Base-by-base conservation (phyloP, 768 basidiomycete species). In the Pulveroboletus ravenelii region DNA sequence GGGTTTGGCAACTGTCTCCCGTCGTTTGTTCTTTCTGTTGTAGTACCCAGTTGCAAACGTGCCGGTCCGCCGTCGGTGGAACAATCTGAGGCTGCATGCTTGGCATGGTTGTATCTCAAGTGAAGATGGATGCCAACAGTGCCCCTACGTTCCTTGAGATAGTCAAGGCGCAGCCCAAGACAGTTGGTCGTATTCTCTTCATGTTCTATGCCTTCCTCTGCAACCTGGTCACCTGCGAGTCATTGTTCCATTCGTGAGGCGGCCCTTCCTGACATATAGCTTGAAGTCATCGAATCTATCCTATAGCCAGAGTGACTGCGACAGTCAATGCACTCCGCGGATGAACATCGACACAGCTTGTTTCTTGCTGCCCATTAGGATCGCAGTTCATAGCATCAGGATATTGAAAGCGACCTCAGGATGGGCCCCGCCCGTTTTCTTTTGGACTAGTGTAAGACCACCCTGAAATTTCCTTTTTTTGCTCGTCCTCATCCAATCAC, bases 121-220 rank as follows among this genome's bases (percentile, higher is more conserved):
- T 82, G 10, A 84, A 82, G 62, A 74, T 74, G 70, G 81, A 81
- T 44, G 81, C 80, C 0, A 79, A 79, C 30, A 74, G 75, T 14
- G 79, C 79, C 0, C 78, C 78, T 54, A 84, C 80, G 0, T 82
- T 79, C 56, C 65, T 80, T 23, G 79, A 84, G 70, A 79, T 82
- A 31, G 77, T 78, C 31, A 72, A 74, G 50, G 68, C 65, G 0
- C 71, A 78, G 10, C 79, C 77, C 46, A 78, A 78, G 5, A 75
- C 71, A 2, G 65, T 63, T 0, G 68, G 71, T 0, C 79, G 80
- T 48, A 53, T 78, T 10, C 60, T 80, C 17, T 81, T 80, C 56
- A 74, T 73, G 1, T 76, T 80, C 53, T 81, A 79, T 54, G 78
- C 63, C 1, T 74, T 80, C 50, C 60, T 80, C 3, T 79, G 75